These are phyloP conservation scores for Paramyrothecium sp. DNA, from an alignment of 2,329 filamentous ascomycete genomes.

Conservation along the genomic window DNA sequence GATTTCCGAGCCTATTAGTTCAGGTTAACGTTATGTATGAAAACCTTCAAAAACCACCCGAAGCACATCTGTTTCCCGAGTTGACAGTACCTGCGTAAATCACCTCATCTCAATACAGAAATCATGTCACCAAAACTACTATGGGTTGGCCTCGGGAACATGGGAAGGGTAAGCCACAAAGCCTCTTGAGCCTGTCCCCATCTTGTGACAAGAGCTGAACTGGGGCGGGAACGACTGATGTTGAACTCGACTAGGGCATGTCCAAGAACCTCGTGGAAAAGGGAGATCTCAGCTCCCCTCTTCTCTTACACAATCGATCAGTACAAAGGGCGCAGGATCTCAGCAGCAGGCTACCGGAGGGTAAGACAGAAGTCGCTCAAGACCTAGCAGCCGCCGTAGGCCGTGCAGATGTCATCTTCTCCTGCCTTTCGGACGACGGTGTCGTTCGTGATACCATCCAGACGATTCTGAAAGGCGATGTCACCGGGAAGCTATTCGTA, in stretches of 20 bases:
- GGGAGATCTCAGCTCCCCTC: slow-evolving; percentile 65
- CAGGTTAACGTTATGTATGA: too few relatives aligned
- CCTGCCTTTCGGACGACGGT: slow-evolving; percentile 75
- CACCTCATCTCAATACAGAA: background rate
- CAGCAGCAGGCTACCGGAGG: slow-evolving; percentile 55
- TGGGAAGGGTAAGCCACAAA: slow-evolving; percentile 64
- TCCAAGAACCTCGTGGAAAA: slow-evolving; percentile 80
- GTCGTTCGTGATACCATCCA: slow-evolving; percentile 65
- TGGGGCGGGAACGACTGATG: background rate
- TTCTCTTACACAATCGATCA: slow-evolving; percentile 82
- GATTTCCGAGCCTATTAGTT: too few relatives aligned
- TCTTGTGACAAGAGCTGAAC: background rate
- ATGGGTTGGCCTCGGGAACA: slow-evolving; percentile 85
- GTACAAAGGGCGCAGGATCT: slow-evolving; percentile 63
- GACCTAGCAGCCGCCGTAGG: slow-evolving; percentile 65
- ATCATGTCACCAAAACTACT: slow-evolving; percentile 61
- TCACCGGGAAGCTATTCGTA: slow-evolving; percentile 74
- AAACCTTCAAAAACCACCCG: too few relatives aligned
- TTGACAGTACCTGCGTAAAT: too few relatives aligned
- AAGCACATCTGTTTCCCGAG: too few relatives aligned
- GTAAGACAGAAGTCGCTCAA: slow-evolving; percentile 62
- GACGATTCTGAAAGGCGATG: slow-evolving; percentile 49
- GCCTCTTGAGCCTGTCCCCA: background rate
- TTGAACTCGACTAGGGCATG: slow-evolving; percentile 62
- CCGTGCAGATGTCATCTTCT: slow-evolving; percentile 76